phyloP scores from a whole-genome alignment of 1,284 basidiomycete species.

The Dichomitus squalens region DNA sequence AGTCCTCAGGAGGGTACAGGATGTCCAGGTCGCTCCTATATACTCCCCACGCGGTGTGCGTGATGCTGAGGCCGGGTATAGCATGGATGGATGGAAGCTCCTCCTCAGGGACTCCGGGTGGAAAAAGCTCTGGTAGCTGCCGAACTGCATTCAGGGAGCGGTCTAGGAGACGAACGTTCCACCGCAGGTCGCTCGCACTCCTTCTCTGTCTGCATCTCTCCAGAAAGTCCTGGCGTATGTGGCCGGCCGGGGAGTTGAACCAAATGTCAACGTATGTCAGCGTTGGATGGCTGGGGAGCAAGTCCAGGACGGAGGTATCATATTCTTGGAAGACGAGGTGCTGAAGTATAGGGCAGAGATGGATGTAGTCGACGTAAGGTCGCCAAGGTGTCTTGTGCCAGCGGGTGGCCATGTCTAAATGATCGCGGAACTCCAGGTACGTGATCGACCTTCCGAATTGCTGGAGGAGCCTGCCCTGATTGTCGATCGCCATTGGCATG shows the following conservation, averaged over 20 bases:
- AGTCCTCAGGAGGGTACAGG: constrained; percentile 2
- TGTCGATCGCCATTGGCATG: constrained; percentile 10
- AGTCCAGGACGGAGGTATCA: background rate
- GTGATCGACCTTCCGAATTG: constrained; percentile 3
- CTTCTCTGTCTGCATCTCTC: background rate
- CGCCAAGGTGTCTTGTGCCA: background rate
- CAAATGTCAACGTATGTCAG: constrained; percentile 16
- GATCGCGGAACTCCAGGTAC: constrained; percentile 19
- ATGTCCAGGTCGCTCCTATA: constrained; percentile 13
- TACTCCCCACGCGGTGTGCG: constrained; percentile 12
- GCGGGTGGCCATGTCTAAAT: constrained; percentile 8
- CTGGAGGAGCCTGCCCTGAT: constrained; percentile 7
- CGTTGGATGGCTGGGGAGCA: constrained; percentile 10
- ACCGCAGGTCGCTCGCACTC: constrained; percentile 2
- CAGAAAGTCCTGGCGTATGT: background rate
- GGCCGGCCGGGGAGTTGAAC: constrained; percentile 6
- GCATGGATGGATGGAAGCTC: constrained; percentile 8
- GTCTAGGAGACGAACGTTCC: constrained; percentile 18
- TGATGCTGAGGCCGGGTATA: constrained; percentile 6
- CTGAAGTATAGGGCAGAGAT: constrained; percentile 9
- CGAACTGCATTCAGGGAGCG: constrained; percentile 8
- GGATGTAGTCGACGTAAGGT: constrained; percentile 7
- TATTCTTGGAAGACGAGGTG: constrained; percentile 13
- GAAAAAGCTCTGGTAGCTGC: constrained; percentile 6
- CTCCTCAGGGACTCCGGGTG: constrained; percentile 4